Base-by-base conservation (phyloP, 106 monocot species). In the Xerophyta viscosa region DNA sequence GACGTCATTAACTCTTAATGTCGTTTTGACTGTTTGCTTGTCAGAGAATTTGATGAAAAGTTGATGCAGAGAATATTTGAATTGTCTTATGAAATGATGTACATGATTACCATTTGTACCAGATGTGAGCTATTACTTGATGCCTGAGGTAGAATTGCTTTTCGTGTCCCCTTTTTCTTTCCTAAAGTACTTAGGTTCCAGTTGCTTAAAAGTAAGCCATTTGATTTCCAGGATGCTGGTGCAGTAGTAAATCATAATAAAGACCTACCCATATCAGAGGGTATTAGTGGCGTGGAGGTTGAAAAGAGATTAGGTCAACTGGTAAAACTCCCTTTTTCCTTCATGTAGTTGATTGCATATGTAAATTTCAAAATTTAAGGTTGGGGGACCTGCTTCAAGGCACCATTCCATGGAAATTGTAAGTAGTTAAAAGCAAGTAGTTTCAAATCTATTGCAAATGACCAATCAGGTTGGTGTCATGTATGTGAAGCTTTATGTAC, bases 31-130 rank as follows among this genome's bases (percentile, higher is more conserved):
- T 52, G 67, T 47, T 54, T 26, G 19, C 11, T 31, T 64, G 42
- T 50, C 73, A 96, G 96, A 62, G 96, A 96, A 15, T 96, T 96
- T 66, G 96, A 96, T 73, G 89, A 96, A 29, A 68, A 66, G 10
- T 60, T 96, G 46, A 63, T 96, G 46, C 96, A 78, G 58, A 69
- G 67, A 27, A 73, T 89, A 56, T 63, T 64, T 61, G 72, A 70
- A 47, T 46, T 82, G 29, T 69, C 54, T 14, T 89, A 82, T 58
- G 96, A 96, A 73, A 85, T 81, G 79, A 47, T 57, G 76, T 14
- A 48, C 59, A 37, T 52, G 54, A 57, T 61, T 75, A 39, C 79
- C 81, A 15, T 70, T 71, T 68, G 82, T 85, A 62, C 96, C 89
- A 55, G 96, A 96, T 66, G 96, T 85, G 19, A 71, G 89, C 47